A percentile compares a stretch with the other conserved stretches of the same genome.
phyloP scores from a whole-genome alignment of 2,329 filamentous ascomycete genomes.

The Hymenoscyphus albidus region DNA sequence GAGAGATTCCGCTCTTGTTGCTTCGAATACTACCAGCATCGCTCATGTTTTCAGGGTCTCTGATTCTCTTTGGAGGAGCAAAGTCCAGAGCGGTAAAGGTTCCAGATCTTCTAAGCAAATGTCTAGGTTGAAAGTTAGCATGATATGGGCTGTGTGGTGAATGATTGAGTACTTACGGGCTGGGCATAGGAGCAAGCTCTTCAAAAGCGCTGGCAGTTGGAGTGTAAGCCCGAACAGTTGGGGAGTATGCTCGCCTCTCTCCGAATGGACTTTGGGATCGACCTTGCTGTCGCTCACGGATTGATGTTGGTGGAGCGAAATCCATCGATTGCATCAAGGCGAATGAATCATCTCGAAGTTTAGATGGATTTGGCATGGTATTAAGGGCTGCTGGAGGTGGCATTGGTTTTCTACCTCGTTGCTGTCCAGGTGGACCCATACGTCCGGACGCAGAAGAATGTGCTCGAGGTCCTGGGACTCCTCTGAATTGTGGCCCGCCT shows the following conservation, averaged over 20 bases:
- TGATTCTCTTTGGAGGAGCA: slow-evolving; percentile 72
- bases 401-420: slow-evolving; percentile 47
- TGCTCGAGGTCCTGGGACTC: slow-evolving; percentile 48
- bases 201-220: slow-evolving; percentile 82
- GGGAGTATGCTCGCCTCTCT: slow-evolving; percentile 68
- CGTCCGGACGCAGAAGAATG: slow-evolving; percentile 58
- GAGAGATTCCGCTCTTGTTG: slow-evolving; percentile 60
- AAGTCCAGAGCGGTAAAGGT: slow-evolving; percentile 80
- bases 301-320: slow-evolving; percentile 74
- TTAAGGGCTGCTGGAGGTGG: slow-evolving; percentile 72
- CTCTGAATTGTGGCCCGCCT: slow-evolving; percentile 13
- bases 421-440: slow-evolving; percentile 23
- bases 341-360: slow-evolving; percentile 78
- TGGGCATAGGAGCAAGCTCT: slow-evolving; percentile 79
- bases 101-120: slow-evolving; percentile 69
- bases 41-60: slow-evolving; percentile 55
- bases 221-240: slow-evolving; percentile 68
- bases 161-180: slow-evolving; percentile 66
- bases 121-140: slow-evolving; percentile 44
- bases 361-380: slow-evolving; percentile 79
- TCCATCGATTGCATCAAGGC: slow-evolving; percentile 66
- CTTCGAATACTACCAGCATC: slow-evolving; percentile 65
- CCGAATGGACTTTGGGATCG: slow-evolving; percentile 61
- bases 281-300: slow-evolving; percentile 66
- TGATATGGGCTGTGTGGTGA: background rate